Percentiles rank a stretch among this genome's conserved stretches.
phyloP scores from a whole-genome alignment of 805 yeast genomes.

The Tetrapisispora arboricola region DNA sequence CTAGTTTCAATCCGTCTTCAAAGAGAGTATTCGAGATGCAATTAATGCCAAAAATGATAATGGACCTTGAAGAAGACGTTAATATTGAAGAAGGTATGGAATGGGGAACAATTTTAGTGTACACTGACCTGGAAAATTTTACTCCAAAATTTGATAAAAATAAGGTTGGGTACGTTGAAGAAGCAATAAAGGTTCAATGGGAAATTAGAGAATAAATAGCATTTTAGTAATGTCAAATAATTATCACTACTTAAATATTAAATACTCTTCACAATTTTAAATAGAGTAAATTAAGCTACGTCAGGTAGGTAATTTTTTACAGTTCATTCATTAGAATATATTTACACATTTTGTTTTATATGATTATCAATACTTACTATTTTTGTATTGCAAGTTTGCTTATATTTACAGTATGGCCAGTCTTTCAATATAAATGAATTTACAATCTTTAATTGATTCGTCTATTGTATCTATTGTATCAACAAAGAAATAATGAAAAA shows the following conservation, averaged over 20 bases:
- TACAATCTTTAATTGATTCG: not conserved
- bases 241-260: not conserved
- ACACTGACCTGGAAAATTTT: slow-evolving; percentile 62
- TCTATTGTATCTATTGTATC: not conserved
- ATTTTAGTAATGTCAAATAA: not conserved
- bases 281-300: no score
- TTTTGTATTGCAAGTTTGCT: no score
- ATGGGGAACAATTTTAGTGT: slow-evolving; percentile 90
- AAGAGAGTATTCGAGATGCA: slow-evolving; percentile 71
- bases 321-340: no score
- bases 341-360: no score
- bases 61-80: slow-evolving; percentile 56
- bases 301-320: not conserved
- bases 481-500: no score
- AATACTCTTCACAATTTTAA: not conserved
- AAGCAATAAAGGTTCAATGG: slow-evolving; percentile 83
- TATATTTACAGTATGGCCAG: no score
- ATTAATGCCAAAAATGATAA: slow-evolving; percentile 86
- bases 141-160: slow-evolving; percentile 46
- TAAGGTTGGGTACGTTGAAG: slow-evolving; percentile 72
- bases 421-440: not conserved
- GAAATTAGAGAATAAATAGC: slow-evolving; percentile 31
- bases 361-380: no score
- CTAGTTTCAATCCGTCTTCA: slow-evolving; percentile 52
- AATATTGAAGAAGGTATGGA: slow-evolving; percentile 73